These are phyloP conservation scores for Afroboletus lepidellus DNA, from an alignment of 1,284 basidiomycete genomes.

Conservation along the genomic window DNA sequence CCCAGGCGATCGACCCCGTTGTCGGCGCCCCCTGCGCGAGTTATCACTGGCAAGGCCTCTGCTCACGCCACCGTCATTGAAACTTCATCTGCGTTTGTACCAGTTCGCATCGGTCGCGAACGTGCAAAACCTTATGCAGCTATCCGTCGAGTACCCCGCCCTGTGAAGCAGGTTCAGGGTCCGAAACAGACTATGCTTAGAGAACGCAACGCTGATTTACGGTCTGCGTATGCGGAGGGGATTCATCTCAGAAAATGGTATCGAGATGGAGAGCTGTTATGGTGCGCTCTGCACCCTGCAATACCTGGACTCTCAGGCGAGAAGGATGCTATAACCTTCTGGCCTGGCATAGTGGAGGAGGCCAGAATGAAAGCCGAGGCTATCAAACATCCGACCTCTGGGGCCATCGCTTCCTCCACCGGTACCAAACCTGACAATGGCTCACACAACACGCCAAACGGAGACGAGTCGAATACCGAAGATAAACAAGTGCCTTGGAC, in stretches of 20 bases:
- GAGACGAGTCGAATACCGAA: slow-evolving; percentile 10
- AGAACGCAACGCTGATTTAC: slow-evolving; percentile 60
- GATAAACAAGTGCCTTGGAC: slow-evolving; percentile 47
- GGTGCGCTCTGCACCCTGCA: slow-evolving; percentile 59
- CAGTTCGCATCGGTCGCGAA: slow-evolving; percentile 22
- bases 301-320: slow-evolving; percentile 43
- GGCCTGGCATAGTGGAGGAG: slow-evolving; percentile 71
- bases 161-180: slow-evolving; percentile 38
- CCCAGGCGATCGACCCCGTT: slow-evolving; percentile 36
- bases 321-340: slow-evolving; percentile 54
- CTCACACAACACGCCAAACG: slow-evolving; percentile 6
- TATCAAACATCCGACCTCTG: slow-evolving; percentile 12
- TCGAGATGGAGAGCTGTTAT: slow-evolving; percentile 69
- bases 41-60: slow-evolving; percentile 2
- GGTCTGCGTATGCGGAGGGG: slow-evolving; percentile 44
- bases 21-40: slow-evolving; percentile 13
- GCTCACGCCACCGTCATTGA: background rate
- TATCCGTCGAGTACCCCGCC: slow-evolving; percentile 51
- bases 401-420: slow-evolving; percentile 4
- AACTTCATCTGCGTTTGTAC: slow-evolving; percentile 8
- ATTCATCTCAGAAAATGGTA: slow-evolving; percentile 50
- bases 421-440: slow-evolving; percentile 1
- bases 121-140: slow-evolving; percentile 49
- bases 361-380: slow-evolving; percentile 44
- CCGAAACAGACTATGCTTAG: slow-evolving; percentile 50